Evolutionary conservation across 108 stramenopile genomes (phyloP).

Genomic region (Fragilariopsis cylindrus): DNA sequence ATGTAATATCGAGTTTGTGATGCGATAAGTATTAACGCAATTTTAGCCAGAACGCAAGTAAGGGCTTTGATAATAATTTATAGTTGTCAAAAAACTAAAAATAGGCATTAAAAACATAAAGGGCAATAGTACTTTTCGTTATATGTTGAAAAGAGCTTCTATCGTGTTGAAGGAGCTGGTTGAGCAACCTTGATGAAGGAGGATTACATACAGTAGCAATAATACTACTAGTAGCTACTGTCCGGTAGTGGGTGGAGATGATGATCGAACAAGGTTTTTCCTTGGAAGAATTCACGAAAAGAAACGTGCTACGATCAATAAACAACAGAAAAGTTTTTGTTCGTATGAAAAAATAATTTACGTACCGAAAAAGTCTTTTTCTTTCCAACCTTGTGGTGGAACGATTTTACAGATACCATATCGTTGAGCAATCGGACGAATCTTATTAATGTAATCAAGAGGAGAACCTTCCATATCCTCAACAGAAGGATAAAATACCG

Average conservation of each 20-base stretch:
- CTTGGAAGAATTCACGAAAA: neutral
- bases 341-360: conserved; percentile 1
- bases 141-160: too few species aligned
- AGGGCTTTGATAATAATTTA: neutral
- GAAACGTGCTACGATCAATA: neutral
- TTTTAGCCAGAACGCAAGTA: too few species aligned
- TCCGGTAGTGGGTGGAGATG: too few species aligned
- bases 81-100: neutral
- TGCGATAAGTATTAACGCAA: too few species aligned
- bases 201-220: too few species aligned
- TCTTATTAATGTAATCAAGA: conserved; percentile 85
- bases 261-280: too few species aligned
- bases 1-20: too few species aligned
- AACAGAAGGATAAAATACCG: conserved; percentile 81
- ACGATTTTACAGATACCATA: conserved; percentile 98
- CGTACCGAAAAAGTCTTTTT: conserved; percentile 24
- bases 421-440: conserved; percentile 79
- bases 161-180: too few species aligned
- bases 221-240: too few species aligned
- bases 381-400: conserved; percentile 93
- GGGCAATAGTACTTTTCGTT: too few species aligned
- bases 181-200: too few species aligned
- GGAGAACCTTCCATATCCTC: conserved; percentile 87
- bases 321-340: neutral
- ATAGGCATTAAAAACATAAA: too few species aligned